Conservation (phyloP, 768 basidiomycete genomes). For the Boletus insuetus region DNA sequence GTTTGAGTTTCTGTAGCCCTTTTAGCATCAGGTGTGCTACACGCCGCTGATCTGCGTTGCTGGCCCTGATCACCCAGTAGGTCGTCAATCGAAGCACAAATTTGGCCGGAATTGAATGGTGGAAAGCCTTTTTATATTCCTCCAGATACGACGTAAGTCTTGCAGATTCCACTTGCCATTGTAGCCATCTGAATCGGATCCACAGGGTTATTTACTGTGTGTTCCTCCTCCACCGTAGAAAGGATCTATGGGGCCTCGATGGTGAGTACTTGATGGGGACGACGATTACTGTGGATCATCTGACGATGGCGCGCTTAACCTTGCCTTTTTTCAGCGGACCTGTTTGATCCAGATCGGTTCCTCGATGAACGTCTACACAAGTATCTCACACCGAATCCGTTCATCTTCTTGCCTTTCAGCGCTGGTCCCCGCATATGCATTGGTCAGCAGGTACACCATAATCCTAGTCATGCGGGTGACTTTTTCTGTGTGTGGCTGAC, state of each 20-base stretch:
- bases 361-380: slow-evolving; percentile 53
- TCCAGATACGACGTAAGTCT: slow-evolving; percentile 29
- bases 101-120: slow-evolving; percentile 21
- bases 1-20: slow-evolving; percentile 13
- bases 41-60: no score
- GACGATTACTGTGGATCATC: neutral
- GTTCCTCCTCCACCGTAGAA: slow-evolving; percentile 39
- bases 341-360: slow-evolving; percentile 67
- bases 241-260: slow-evolving; percentile 39
- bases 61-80: slow-evolving; percentile 11
- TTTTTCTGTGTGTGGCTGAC: neutral
- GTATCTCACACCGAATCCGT: slow-evolving; percentile 56
- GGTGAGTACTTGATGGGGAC: slow-evolving; percentile 14
- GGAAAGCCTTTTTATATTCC: slow-evolving; percentile 56
- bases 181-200: neutral
- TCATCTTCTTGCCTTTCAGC: slow-evolving; percentile 70
- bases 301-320: neutral
- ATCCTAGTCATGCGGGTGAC: no score
- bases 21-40: slow-evolving; percentile 18
- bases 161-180: neutral
- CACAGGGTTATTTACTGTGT: slow-evolving; percentile 16
- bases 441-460: slow-evolving; percentile 39
- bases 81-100: slow-evolving; percentile 10
- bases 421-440: slow-evolving; percentile 66
- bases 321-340: slow-evolving; percentile 14